Evolutionary conservation across 148 eudicot species (phyloP).

Genomic region (Suaeda aralocaspica): DNA sequence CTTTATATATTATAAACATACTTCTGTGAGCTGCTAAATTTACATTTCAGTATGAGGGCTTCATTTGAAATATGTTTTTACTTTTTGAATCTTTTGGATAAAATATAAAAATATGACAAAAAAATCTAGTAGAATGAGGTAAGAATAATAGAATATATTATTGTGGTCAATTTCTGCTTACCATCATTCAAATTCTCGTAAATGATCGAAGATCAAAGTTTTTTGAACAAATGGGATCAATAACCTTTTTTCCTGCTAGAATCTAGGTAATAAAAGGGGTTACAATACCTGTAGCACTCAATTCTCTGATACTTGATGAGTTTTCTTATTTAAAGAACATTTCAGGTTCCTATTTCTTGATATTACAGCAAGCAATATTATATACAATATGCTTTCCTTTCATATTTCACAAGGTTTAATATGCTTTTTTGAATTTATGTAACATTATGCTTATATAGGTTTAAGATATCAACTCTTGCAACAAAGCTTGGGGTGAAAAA

Average conservation of each 20-base stretch:
- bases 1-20: not conserved
- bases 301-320: not conserved
- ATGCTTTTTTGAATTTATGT: not conserved
- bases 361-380: no score
- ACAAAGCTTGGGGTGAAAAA: conserved; percentile 96
- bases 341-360: not conserved
- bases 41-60: not conserved
- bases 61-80: not conserved
- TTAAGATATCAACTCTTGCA: conserved; percentile 87
- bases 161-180: not conserved
- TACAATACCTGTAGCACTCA: not conserved
- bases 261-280: not conserved
- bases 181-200: not conserved
- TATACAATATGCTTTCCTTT: not conserved
- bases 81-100: not conserved
- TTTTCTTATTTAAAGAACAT: not conserved
- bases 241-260: not conserved
- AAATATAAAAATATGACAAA: not conserved
- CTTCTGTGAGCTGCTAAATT: not conserved
- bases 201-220: not conserved
- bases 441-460: conserved; percentile 38
- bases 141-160: not conserved
- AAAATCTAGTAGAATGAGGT: not conserved
- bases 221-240: not conserved
- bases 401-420: not conserved